These are phyloP conservation scores for Cercospora beticola DNA, from an alignment of 2,329 filamentous ascomycete genomes.

Conservation along the genomic window DNA sequence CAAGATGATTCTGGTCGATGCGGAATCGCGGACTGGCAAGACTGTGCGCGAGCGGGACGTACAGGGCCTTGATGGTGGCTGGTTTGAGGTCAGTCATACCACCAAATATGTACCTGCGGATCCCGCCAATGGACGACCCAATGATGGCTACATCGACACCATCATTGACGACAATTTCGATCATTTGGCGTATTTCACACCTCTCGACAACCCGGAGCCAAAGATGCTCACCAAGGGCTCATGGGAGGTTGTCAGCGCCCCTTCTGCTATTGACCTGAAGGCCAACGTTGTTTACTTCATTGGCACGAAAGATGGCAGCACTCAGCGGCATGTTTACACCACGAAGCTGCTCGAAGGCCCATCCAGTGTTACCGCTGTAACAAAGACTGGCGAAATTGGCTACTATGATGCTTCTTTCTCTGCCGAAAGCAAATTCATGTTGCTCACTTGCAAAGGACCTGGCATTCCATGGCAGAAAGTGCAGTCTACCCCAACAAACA, in stretches of 20 bases:
- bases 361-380: constrained; percentile 65
- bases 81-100: constrained; percentile 90
- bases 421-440: constrained; percentile 72
- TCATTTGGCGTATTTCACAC: constrained; percentile 90
- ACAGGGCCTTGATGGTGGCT: constrained; percentile 84
- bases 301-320: constrained; percentile 80
- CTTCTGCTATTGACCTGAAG: constrained; percentile 78
- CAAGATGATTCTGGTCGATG: constrained; percentile 82
- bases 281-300: constrained; percentile 90
- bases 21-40: constrained; percentile 68
- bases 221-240: constrained; percentile 80
- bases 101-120: constrained; percentile 87
- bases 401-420: constrained; percentile 88
- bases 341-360: constrained; percentile 76
- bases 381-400: constrained; percentile 68
- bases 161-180: constrained; percentile 83
- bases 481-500: constrained; percentile 73
- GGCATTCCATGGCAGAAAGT: constrained; percentile 89
- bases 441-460: constrained; percentile 83
- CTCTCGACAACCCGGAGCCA: constrained; percentile 78
- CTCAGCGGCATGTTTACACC: constrained; percentile 87
- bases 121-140: constrained; percentile 62
- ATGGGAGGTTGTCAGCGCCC: constrained; percentile 89
- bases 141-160: constrained; percentile 92
- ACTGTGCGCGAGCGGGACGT: constrained; percentile 79